A percentile compares a stretch with the other conserved stretches of the same genome.
Conservation (phyloP, 2,329 filamentous ascomycete species). For the Diaporthe humulicola region DNA sequence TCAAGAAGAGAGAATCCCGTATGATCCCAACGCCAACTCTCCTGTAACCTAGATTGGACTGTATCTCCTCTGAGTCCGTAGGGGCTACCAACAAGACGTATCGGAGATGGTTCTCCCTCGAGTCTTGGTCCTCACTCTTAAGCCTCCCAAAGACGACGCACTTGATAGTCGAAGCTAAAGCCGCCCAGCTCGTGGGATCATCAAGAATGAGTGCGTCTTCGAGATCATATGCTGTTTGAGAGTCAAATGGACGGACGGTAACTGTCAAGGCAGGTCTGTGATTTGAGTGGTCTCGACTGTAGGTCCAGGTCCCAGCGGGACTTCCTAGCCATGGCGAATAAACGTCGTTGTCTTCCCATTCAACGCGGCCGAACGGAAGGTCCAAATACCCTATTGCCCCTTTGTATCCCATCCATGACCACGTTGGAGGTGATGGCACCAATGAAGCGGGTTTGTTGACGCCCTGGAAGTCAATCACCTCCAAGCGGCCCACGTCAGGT, state of each 20-base stretch:
- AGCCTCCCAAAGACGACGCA: slow-evolving; percentile 8
- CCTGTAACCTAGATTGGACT: not conserved
- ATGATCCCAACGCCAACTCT: not conserved
- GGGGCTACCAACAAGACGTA: not conserved
- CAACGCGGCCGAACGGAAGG: not conserved
- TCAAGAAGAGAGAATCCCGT: not conserved
- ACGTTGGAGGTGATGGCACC: not conserved
- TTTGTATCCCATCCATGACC: slow-evolving; percentile 35
- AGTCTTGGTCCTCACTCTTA: not conserved
- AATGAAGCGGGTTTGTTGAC: too few species aligned
- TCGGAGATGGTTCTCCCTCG: not conserved
- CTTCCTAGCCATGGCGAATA: not conserved
- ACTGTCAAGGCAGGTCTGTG: not conserved
- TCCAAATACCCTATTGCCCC: slow-evolving; percentile 13
- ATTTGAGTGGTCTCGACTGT: not conserved
- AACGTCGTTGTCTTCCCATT: not conserved
- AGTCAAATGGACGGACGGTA: not conserved
- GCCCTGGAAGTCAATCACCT: not conserved
- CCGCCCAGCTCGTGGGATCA: not conserved
- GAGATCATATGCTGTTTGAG: not conserved
- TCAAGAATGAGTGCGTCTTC: not conserved
- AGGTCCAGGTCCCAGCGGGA: not conserved
- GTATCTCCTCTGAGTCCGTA: not conserved
- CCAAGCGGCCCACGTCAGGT: rapidly evolving
- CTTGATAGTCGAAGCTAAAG: not conserved